Base-by-base conservation (phyloP, 306 rosid genomes). In the Dalbergia oliveri region DNA sequence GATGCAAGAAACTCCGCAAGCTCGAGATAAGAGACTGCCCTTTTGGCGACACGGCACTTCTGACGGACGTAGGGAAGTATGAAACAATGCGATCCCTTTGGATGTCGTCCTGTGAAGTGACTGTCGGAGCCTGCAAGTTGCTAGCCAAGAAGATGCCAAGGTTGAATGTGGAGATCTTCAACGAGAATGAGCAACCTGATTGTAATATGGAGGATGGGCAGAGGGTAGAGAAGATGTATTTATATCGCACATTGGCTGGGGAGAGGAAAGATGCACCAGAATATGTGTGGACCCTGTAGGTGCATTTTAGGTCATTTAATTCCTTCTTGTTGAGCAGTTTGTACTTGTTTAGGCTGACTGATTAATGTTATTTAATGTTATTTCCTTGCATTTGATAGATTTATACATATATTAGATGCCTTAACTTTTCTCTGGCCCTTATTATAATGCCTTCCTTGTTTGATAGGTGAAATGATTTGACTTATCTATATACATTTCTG, bases 61-160 rank as follows among this genome's bases (percentile, higher is more conserved):
- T 93, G 69, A 79, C 66, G 76, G 96, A 95, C 92, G 67, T 91
- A 85, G 94, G 98, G 88, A 95, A 95, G 98, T 95, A 93, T 89
- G 99, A 95, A 81, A 87, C 97, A 88, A 91, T 95, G 99, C 98
- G 97, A 91, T 95, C 97, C 97, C 99, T 95, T 93, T 95, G 97
- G 99, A 95, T 95, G 99, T 95, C 97, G 82, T 90, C 99, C 71
- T 93, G 99, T 4, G 83, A 88, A 53, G 90, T 95, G 34, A 91
- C 98, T 49, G 91, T 91, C 0, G 96, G 92, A 61, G 98, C 90
- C 54, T 93, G 98, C 89, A 93, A 91, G 86, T 64, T 66, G 9
- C 71, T 95, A 4, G 99, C 98, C 0, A 58, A 72, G 91, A 86
- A 80, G 90, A 93, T 93, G 98, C 97, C 98, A 0, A 77, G 84